Percentiles rank a stretch among this genome's conserved stretches.
These are phyloP conservation scores for Vitis riparia DNA, from an alignment of 164 flowering plant genomes.

Conservation along the genomic window DNA sequence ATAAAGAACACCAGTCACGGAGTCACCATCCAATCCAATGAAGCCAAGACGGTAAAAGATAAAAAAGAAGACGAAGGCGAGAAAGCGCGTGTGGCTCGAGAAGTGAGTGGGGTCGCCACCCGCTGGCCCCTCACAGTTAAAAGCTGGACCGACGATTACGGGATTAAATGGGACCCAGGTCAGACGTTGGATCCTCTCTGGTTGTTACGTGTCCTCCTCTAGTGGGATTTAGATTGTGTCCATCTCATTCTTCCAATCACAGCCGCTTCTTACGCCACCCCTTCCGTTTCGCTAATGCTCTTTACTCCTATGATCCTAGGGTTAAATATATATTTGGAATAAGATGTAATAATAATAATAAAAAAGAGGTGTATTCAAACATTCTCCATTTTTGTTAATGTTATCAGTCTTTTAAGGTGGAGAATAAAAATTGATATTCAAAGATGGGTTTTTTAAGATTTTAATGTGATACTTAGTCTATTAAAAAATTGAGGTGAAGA, in stretches of 20 bases:
- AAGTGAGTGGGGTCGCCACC: neutral
- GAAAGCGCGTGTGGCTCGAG: slow-evolving; percentile 33
- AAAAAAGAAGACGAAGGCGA: neutral
- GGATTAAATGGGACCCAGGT: slow-evolving; percentile 18
- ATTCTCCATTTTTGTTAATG: no score
- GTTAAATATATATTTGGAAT: no score
- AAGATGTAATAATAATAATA: no score
- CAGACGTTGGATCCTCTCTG: slow-evolving; percentile 17
- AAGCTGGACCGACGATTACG: slow-evolving; percentile 29
- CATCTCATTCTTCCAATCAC: slow-evolving; percentile 10
- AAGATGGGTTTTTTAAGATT: neutral
- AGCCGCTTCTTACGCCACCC: slow-evolving; percentile 33
- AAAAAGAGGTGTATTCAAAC: neutral
- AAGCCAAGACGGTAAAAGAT: neutral
- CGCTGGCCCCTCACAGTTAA: slow-evolving; percentile 11
- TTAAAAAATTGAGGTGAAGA: neutral
- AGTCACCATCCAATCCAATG: neutral
- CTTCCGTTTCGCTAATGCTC: slow-evolving; percentile 14
- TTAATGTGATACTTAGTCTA: neutral
- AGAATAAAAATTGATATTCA: no score
- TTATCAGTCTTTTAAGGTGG: no score
- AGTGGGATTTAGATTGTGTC: slow-evolving; percentile 2
- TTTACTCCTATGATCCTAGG: neutral
- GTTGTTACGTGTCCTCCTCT: neutral
- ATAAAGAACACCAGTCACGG: neutral